Evolutionary conservation across 805 yeast genomes (phyloP).

Genomic region (Kodamaea kaohsiungensis): DNA sequence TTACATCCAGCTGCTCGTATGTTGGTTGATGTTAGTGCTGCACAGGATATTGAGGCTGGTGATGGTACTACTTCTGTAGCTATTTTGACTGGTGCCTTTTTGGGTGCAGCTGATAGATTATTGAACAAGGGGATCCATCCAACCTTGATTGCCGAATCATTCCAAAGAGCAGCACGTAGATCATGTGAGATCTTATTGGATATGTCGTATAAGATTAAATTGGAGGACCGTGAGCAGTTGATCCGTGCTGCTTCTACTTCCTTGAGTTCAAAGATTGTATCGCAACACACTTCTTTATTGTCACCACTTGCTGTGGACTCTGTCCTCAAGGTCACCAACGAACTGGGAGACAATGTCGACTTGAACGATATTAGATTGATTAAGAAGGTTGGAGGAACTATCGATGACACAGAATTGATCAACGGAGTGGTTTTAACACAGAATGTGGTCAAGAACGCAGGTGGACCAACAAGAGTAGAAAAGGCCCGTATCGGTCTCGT

Average conservation of each 20-base stretch:
- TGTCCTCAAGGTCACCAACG: constrained; percentile 73
- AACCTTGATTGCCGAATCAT: constrained; percentile 88
- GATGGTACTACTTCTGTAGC: constrained; percentile 99
- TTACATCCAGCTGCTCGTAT: constrained; percentile 98
- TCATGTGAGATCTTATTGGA: constrained; percentile 79
- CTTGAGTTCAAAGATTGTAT: constrained; percentile 89
- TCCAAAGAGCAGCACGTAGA: constrained; percentile 83
- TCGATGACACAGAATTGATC: constrained; percentile 90
- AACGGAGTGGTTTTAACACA: constrained; percentile 95
- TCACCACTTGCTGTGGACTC: constrained; percentile 96
- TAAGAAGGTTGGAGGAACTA: constrained; percentile 96
- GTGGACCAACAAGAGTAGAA: constrained; percentile 93
- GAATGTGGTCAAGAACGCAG: constrained; percentile 83
- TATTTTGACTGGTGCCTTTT: constrained; percentile 87
- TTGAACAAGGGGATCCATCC: constrained; percentile 94
- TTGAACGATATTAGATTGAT: constrained; percentile 83
- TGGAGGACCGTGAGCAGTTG: constrained; percentile 78
- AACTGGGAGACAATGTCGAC: constrained; percentile 68
- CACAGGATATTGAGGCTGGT: constrained; percentile 99
- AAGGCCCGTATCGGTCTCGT: constrained; percentile 88
- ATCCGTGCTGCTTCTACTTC: constrained; percentile 95
- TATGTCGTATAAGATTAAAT: constrained; percentile 81
- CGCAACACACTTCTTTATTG: constrained; percentile 82
- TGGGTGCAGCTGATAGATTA: constrained; percentile 93
- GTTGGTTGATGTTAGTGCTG: constrained; percentile 94